Percentiles rank a stretch among this genome's conserved stretches.
Evolutionary conservation across 345 rosid genomes (phyloP).

Genomic region (Eucalyptus cladocalyx): DNA sequence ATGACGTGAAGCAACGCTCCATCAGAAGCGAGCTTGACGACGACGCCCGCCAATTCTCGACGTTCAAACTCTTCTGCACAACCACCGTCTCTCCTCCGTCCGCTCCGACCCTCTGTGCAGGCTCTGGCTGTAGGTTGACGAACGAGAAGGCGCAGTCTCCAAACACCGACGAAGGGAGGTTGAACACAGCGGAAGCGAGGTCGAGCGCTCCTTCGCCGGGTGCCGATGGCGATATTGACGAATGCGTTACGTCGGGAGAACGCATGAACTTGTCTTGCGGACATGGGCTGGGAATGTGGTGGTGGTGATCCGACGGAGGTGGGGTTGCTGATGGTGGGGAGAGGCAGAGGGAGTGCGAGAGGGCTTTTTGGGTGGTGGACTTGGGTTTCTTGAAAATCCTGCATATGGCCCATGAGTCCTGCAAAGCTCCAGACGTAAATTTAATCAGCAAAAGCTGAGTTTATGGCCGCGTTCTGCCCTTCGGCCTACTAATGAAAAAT

Average conservation of each 20-base stretch:
- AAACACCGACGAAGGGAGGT: background rate
- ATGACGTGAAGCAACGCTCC: background rate
- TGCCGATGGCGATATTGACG: background rate
- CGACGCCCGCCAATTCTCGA: background rate
- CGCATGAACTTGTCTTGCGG: background rate
- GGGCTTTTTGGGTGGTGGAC: slow-evolving; percentile 59
- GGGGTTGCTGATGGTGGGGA: slow-evolving; percentile 19
- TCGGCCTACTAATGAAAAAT: background rate
- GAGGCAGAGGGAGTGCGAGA: slow-evolving; percentile 54
- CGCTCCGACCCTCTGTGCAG: background rate
- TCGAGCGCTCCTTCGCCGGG: background rate
- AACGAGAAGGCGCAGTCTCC: background rate
- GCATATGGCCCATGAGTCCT: slow-evolving; percentile 95
- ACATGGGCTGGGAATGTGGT: background rate
- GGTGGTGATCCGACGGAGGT: background rate
- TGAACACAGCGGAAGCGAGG: background rate
- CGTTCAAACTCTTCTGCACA: background rate
- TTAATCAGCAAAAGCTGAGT: background rate
- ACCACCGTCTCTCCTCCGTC: background rate
- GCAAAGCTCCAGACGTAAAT: background rate
- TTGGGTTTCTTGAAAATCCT: slow-evolving; percentile 84
- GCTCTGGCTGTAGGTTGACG: background rate
- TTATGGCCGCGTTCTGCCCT: background rate
- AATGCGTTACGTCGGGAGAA: background rate
- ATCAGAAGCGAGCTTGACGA: background rate